Conservation (phyloP, 345 rosid genomes). For the Anacardium occidentale region DNA sequence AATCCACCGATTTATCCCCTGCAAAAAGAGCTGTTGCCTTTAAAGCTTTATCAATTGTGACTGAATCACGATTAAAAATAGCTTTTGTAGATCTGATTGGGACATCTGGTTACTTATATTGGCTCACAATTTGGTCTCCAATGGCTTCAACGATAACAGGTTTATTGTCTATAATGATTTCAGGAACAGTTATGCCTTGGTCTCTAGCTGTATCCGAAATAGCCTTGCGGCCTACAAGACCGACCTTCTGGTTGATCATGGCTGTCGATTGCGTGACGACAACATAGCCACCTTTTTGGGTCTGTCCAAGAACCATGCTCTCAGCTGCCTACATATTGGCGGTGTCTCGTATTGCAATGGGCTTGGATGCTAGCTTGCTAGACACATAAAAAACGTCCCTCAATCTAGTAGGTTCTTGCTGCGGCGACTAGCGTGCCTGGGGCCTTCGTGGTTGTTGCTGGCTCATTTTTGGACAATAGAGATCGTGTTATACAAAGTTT, state of each 20-base stretch:
- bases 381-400: conserved; percentile 39
- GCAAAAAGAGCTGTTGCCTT: conserved; percentile 43
- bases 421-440: neutral
- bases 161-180: conserved; percentile 9
- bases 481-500: neutral
- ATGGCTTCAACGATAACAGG: conserved; percentile 35
- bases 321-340: conserved; percentile 42
- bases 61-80: conserved; percentile 19
- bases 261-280: conserved; percentile 42
- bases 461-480: conserved; percentile 17
- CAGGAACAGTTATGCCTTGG: conserved; percentile 26
- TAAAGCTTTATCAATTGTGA: conserved; percentile 54
- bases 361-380: conserved; percentile 35
- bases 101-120: conserved; percentile 26
- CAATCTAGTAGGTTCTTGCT: conserved; percentile 29
- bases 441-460: conserved; percentile 27
- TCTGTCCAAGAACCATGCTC: conserved; percentile 30
- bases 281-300: conserved; percentile 29
- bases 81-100: conserved; percentile 22
- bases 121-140: conserved; percentile 34
- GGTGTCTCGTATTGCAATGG: conserved; percentile 37
- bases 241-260: conserved; percentile 16
- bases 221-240: conserved; percentile 19
- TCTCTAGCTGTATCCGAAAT: conserved; percentile 22
- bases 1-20: conserved; percentile 52